Base-by-base conservation (phyloP, 352 stramenopile genomes). In the Blastocystis sp. region DNA sequence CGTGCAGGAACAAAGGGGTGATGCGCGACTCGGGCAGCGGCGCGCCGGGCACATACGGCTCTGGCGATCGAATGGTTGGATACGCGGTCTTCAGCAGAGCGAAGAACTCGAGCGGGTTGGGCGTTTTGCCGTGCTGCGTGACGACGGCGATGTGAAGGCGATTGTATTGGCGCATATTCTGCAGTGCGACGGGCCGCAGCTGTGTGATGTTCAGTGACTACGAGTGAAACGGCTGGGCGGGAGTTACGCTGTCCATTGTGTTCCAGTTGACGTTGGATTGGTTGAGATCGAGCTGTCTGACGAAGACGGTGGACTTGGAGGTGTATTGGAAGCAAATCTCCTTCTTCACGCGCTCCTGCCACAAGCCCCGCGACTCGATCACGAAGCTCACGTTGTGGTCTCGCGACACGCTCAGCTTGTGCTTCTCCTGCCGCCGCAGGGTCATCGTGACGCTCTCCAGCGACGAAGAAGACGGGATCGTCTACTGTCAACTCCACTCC, bases 301-400 rank as follows among this genome's bases (percentile, higher is more conserved):
- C 67, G 11, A 84, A 34, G 17, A 69, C 43, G 11, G 21, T 21
- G 23, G 19, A 10, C 9, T 62, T 14, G 21, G 34, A 61, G 10
- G 74, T 52, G 48, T 84, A 69, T 21, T 84, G 53, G 61, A 84
- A 84, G n/a, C 65, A 41, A 3, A 84, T 70, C 14, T 84, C 74
- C 10, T 53, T 34, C 4, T 53, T 67, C 34, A 59, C 74, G 7
- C 28, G 19, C 48, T 84, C 74, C 9, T 69, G n/a, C 5, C 74
- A 53, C n/a, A 34, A 53, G 19, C 74, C 74, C 1, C 74, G 52
- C n/a, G 74, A 84, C 21, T 84, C n/a, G 2, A 62, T 56, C n/a
- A 59, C 74, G 52, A 84, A 69, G 45, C 11, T 34, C 19, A 84
- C 74, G 48, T 62, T 84, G 56, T 70, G 48, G 23, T 38, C 59